Conservation (phyloP, 2,329 filamentous ascomycete genomes). For the Aaosphaeria arxii region DNA sequence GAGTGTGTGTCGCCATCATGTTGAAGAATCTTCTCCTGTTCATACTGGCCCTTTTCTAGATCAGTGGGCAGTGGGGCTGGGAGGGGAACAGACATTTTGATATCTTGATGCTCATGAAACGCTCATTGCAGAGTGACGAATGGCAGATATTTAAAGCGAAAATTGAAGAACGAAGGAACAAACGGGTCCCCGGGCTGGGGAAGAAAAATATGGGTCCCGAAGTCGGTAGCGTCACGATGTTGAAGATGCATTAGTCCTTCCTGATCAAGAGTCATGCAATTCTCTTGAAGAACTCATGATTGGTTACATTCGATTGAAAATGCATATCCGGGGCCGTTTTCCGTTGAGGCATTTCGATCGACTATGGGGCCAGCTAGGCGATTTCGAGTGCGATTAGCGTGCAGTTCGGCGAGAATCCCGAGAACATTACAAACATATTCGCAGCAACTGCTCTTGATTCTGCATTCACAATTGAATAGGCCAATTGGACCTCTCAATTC, state of each 20-base stretch:
- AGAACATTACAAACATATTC: not conserved
- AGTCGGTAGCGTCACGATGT: no score
- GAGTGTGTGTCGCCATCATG: not conserved
- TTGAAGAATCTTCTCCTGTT: not conserved
- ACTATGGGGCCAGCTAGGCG: not conserved
- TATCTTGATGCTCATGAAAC: not conserved
- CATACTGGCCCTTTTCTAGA: not conserved
- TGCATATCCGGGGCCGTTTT: not conserved
- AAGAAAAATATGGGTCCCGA: no score
- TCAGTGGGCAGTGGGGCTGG: not conserved
- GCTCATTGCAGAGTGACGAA: not conserved
- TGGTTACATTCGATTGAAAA: not conserved
- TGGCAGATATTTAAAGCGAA: not conserved
- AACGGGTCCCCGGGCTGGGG: not conserved
- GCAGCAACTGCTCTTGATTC: constrained; percentile 1
- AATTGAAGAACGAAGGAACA: not conserved
- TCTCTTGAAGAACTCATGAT: not conserved
- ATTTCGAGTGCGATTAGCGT: not conserved
- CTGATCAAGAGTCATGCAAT: not conserved
- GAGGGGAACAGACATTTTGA: not conserved
- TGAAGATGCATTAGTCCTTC: not conserved
- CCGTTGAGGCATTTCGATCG: constrained; percentile 1
- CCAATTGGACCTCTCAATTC: not conserved
- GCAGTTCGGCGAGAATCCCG: constrained; percentile 1
- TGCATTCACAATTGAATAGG: not conserved